These are phyloP conservation scores for Plectosphaerella cucumerina DNA, from an alignment of 2,329 filamentous ascomycete genomes.

Conservation along the genomic window DNA sequence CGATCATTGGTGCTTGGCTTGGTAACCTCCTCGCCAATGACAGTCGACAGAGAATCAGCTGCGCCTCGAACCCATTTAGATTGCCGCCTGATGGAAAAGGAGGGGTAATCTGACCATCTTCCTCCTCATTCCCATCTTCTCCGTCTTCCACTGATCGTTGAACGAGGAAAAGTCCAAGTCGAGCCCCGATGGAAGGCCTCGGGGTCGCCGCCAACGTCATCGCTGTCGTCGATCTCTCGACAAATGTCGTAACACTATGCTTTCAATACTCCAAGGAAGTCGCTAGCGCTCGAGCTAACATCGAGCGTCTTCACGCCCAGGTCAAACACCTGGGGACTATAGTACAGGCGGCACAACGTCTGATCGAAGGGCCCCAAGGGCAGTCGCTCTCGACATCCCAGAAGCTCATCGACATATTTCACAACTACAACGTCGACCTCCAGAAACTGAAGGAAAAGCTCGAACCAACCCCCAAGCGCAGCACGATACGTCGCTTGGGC, in stretches of 20 bases:
- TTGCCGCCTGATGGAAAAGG: background rate
- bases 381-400: conserved; percentile 19
- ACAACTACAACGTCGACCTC: conserved; percentile 15
- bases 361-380: conserved; percentile 19
- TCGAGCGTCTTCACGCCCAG: conserved; percentile 25
- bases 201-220: conserved; percentile 29
- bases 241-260: conserved; percentile 27
- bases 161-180: background rate
- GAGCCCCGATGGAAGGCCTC: conserved; percentile 21
- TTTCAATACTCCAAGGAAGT: conserved; percentile 28
- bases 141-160: too few species aligned
- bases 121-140: background rate
- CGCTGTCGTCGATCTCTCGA: conserved; percentile 31
- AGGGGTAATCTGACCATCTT: background rate
- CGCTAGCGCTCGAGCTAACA: conserved; percentile 22
- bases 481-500: conserved; percentile 24
- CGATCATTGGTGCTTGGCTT: too few species aligned
- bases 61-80: background rate
- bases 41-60: background rate
- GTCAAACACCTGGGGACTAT: conserved; percentile 18
- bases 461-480: conserved; percentile 14
- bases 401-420: conserved; percentile 15
- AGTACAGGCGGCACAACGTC: conserved; percentile 18
- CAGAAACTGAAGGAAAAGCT: conserved; percentile 18
- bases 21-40: background rate